Base-by-base conservation (phyloP, 768 basidiomycete species). In the Psilocybe subaeruginosa region DNA sequence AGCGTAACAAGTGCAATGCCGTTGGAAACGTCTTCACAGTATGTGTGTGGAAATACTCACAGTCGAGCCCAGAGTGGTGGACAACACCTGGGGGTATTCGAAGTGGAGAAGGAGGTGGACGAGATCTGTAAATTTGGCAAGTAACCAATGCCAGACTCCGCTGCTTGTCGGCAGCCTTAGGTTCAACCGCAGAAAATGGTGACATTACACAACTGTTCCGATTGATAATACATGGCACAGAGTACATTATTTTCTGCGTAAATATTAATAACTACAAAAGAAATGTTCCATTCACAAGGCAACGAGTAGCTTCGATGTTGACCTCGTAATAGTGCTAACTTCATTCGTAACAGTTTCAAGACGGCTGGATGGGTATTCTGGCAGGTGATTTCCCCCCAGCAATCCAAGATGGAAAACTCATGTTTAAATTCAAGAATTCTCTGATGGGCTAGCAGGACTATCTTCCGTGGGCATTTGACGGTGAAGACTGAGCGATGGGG, bases 401-500 rank as follows among this genome's bases (percentile, higher is more conserved):
- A 39, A 39, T 39, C 8, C 37, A 8, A 8, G 37, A 43, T 11
- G 14, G 33, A 35, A 35, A 43, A 4, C 41, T 43, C 41, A 43
- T n/a, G 37, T 43, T 43, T 12, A 7, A 43, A 12, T n/a, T 43
- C 41, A 43, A 5, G n/a, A 5, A 9, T 11, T 43, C 41, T 16
- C 7, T 29, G 12, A 31, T 19, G 50, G 9, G 8, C 11, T 19
- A 35, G 33, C 3, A 31, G 5, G 31, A 49, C 30, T 53, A 66
- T 64, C 60, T 56, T 31, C 37, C 43, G 33, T 55, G 37, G 23
- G 35, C 31, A 35, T 43, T 62, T 29, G 61, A 66, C 43, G 73
- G 50, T 31, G 72, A 62, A 52, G 75, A 74, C 41, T 47, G 65
- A 69, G 52, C 69, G 35, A 4, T 37, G 51, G 30, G 51, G 19